A percentile compares a stretch with the other conserved stretches of the same genome.
phyloP scores from a whole-genome alignment of 306 rosid species.

The Ochetophila trinervis region DNA sequence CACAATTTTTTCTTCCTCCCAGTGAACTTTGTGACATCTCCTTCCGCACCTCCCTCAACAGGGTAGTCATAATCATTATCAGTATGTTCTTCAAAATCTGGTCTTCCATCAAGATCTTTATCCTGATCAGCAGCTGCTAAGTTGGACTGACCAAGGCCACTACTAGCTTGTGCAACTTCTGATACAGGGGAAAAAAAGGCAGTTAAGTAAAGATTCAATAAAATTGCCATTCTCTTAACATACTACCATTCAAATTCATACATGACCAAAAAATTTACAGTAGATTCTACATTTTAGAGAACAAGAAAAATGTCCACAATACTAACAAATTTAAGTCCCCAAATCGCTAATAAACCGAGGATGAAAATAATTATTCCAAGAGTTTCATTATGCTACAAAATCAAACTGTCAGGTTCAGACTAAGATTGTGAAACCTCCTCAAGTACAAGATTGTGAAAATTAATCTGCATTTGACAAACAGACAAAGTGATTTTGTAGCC shows the following conservation, averaged over 20 bases:
- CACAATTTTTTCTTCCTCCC: constrained; percentile 78
- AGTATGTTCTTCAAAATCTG: constrained; percentile 21
- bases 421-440: not conserved
- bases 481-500: no score
- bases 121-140: constrained; percentile 34
- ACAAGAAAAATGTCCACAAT: no score
- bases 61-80: constrained; percentile 21
- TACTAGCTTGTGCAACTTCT: constrained; percentile 48
- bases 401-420: not conserved
- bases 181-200: constrained; percentile 12
- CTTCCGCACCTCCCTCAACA: constrained; percentile 17
- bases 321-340: not conserved
- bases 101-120: constrained; percentile 33
- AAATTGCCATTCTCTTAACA: not conserved
- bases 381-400: not conserved
- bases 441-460: not conserved
- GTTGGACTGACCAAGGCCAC: constrained; percentile 31
- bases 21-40: constrained; percentile 31
- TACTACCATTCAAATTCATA: not conserved
- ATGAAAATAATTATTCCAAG: not conserved
- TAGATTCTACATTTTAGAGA: not conserved
- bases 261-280: not conserved
- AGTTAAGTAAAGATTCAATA: not conserved
- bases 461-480: no score
- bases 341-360: not conserved